These are phyloP conservation scores for Sarocladium strictum DNA, from an alignment of 2,329 filamentous ascomycete genomes.

Conservation along the genomic window DNA sequence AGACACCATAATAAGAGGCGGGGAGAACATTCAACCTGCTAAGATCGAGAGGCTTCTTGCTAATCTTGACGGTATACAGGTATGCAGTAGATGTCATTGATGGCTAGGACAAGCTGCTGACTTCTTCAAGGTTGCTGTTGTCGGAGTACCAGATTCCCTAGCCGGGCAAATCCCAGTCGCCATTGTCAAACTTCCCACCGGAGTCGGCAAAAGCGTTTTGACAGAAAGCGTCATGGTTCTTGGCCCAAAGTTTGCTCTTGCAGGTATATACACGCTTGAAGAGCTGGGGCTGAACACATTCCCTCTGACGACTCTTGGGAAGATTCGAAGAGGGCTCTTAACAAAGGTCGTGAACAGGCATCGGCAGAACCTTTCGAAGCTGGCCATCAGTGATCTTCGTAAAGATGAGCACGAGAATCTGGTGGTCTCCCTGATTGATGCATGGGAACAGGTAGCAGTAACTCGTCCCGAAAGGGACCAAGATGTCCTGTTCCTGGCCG, in stretches of 20 bases:
- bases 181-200: slow-evolving; percentile 28
- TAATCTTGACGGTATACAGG: slow-evolving; percentile 26
- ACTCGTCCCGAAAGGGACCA: slow-evolving; percentile 19
- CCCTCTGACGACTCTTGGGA: slow-evolving; percentile 37
- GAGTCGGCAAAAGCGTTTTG: slow-evolving; percentile 26
- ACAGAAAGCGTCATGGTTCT: slow-evolving; percentile 22
- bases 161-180: slow-evolving; percentile 43
- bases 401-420: neutral
- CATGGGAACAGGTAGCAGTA: slow-evolving; percentile 26
- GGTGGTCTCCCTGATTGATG: slow-evolving; percentile 13
- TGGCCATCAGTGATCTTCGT: neutral
- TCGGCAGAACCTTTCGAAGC: neutral
- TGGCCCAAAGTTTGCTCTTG: slow-evolving; percentile 33
- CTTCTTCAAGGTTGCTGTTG: slow-evolving; percentile 28
- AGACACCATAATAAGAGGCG: slow-evolving; percentile 38
- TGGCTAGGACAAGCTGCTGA: slow-evolving; percentile 10
- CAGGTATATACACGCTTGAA: slow-evolving; percentile 32
- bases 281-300: slow-evolving; percentile 33
- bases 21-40: slow-evolving; percentile 36
- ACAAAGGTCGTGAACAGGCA: slow-evolving; percentile 17
- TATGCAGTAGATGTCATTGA: slow-evolving; percentile 7
- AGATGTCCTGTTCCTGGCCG: slow-evolving; percentile 22
- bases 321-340: slow-evolving; percentile 36
- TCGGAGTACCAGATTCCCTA: slow-evolving; percentile 36
- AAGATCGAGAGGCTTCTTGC: slow-evolving; percentile 29